Evolutionary conservation across 495 filamentous ascomycete genomes (phyloP), one percentile per base, ranked within the genome.

Genomic region (Hypoxylon rickii): DNA sequence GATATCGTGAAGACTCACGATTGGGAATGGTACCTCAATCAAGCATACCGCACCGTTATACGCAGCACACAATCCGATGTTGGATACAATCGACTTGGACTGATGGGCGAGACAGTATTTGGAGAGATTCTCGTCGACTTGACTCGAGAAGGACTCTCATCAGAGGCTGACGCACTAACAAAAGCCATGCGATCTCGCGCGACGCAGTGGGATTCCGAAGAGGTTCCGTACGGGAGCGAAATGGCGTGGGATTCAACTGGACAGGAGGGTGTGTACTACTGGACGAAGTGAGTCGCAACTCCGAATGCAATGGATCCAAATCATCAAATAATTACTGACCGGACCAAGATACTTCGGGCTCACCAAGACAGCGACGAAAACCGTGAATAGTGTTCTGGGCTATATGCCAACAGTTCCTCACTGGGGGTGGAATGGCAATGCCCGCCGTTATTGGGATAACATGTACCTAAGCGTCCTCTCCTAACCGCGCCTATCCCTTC

Each of bases 391-490:
- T 22, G 79, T 81, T 15, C 61, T 75, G 0, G 79, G 76, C 3
- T 81, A 75, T 59, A 78, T 70, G 67, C 79, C 79, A 0, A 77
- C 77, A 6, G 70, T 81, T 2, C 59, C 76, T 3, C 78, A 81
- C 55, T 83, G 79, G 79, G 79, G 73, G 19, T 83, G 73, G 72
- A 79, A 81, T 38, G 79, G 79, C 34, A 81, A 81, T 49, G 78
- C 78, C 0, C 69, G 79, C 2, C 50, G 78, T 21, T 81, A 83
- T 54, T 82, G 79, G 79, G 78, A 82, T 47, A 78, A 78, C 55
- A 53, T 72, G 63, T 71, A 18, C 12, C 39, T n/a, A n/a, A n/a
- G n/a, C n/a, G n/a, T n/a, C n/a, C n/a, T n/a, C n/a, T n/a, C n/a
- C n/a, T n/a, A n/a, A n/a, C n/a, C n/a, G n/a, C n/a, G n/a, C 32